These are phyloP conservation scores for Prunus fruticosa DNA, from an alignment of 306 rosid species.

Conservation along the genomic window DNA sequence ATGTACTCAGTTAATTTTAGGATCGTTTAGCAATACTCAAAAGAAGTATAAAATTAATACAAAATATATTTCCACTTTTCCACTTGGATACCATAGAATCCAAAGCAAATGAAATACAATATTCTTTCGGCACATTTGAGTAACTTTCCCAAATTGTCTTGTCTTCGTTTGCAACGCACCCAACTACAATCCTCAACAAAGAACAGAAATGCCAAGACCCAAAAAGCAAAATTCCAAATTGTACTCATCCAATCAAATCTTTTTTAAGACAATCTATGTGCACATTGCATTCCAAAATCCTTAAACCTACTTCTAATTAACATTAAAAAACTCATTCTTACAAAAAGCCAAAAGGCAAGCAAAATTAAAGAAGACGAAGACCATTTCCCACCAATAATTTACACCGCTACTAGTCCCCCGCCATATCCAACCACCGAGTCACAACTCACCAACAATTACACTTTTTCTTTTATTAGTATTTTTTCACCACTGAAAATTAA, in stretches of 20 bases:
- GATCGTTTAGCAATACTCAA: no score
- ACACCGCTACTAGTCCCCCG: background rate
- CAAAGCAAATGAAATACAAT: background rate
- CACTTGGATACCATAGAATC: background rate
- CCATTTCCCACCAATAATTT: background rate
- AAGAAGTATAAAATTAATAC: no score
- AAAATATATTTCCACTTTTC: background rate
- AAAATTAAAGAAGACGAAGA: background rate
- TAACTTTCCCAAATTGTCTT: background rate
- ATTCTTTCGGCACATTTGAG: background rate
- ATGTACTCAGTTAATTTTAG: fast-evolving
- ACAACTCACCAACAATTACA: conserved; percentile 1
- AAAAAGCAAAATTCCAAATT: background rate
- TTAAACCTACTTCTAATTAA: background rate
- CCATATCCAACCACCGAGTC: conserved; percentile 4
- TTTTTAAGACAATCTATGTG: background rate
- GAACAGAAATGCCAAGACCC: background rate
- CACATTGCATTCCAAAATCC: conserved; percentile 1
- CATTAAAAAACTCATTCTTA: background rate
- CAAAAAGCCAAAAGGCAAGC: background rate
- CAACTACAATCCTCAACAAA: background rate
- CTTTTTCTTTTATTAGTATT: background rate
- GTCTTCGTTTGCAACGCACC: background rate
- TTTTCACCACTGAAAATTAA: conserved; percentile 18
- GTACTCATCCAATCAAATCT: background rate